Evolutionary conservation across 164 flowering plant genomes (phyloP).

Genomic region (Aristolochia fimbriata): DNA sequence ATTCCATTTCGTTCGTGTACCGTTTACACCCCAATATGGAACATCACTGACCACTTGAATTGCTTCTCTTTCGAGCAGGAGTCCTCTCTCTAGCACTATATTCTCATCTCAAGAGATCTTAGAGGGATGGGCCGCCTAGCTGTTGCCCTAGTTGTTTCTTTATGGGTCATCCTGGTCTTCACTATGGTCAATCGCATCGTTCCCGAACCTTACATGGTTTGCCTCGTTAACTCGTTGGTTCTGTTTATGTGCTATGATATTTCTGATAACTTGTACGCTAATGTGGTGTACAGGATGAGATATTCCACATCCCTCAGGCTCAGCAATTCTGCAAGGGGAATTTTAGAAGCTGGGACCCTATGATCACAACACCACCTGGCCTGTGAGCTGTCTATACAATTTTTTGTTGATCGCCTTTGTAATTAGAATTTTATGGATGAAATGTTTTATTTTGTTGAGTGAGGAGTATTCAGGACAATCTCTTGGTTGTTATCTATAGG

Average conservation of each 20-base stretch:
- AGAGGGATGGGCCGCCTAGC: slow-evolving; percentile 52
- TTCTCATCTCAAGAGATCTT: neutral
- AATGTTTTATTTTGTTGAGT: too few relatives aligned
- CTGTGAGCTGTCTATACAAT: slow-evolving; percentile 33
- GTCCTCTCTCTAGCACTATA: too few relatives aligned
- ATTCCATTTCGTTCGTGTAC: too few relatives aligned
- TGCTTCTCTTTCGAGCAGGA: too few relatives aligned
- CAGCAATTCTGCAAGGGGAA: slow-evolving; percentile 77
- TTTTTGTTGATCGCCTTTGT: neutral
- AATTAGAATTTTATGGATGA: too few relatives aligned
- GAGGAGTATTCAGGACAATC: too few relatives aligned
- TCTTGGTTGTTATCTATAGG: too few relatives aligned
- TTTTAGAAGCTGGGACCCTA: slow-evolving; percentile 91
- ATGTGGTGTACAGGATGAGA: slow-evolving; percentile 55
- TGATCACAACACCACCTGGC: slow-evolving; percentile 99
- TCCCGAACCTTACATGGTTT: slow-evolving; percentile 84
- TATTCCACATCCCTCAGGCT: slow-evolving; percentile 88
- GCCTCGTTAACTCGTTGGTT: neutral
- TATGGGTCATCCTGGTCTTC: slow-evolving; percentile 66
- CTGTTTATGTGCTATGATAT: neutral
- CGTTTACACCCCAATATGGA: too few relatives aligned
- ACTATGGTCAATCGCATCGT: slow-evolving; percentile 62
- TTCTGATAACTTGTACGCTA: neutral
- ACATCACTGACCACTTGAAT: too few relatives aligned
- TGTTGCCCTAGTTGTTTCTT: slow-evolving; percentile 44